A percentile compares a stretch with the other conserved stretches of the same genome.
Evolutionary conservation across 371 early-diverging fungal genomes (phyloP).

Genomic region (Rhizopus sp.): DNA sequence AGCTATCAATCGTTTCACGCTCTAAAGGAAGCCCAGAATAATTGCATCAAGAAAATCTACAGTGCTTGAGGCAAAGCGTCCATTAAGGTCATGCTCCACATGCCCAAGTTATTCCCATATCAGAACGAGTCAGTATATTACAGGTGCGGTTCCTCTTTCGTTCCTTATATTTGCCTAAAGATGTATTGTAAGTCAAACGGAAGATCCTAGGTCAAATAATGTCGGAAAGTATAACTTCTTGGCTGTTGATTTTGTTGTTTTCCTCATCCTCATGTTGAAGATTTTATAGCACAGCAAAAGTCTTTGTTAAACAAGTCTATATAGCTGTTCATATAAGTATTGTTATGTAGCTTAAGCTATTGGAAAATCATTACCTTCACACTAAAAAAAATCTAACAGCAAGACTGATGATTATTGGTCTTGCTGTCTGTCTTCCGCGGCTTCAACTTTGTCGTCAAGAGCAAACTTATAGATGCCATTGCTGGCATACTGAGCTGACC

Average conservation of each 20-base stretch:
- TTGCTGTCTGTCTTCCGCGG: conserved; percentile 11
- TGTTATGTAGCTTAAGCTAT: no score
- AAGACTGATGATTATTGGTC: no score
- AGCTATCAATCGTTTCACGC: no score
- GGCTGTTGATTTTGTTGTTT: conserved; percentile 9
- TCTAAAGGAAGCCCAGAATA: no score
- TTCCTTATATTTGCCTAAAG: no score
- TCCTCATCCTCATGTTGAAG: conserved; percentile 10
- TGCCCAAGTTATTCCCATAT: no score
- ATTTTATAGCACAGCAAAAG: conserved; percentile 9
- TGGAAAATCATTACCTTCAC: conserved; percentile 13
- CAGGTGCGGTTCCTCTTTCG: no score
- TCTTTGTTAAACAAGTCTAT: conserved; percentile 12
- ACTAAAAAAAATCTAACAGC: conserved; percentile 11
- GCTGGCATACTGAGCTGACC: conserved; percentile 16
- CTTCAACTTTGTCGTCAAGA: conserved; percentile 11
- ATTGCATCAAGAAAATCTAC: no score
- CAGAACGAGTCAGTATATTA: no score
- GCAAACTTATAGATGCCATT: conserved; percentile 13
- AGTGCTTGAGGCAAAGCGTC: no score
- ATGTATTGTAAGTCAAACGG: conserved; percentile 13
- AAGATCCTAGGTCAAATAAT: conserved; percentile 13
- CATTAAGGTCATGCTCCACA: no score
- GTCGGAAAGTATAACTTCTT: conserved; percentile 11
- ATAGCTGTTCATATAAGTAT: conserved; percentile 6